Percentiles rank a stretch among this genome's conserved stretches.
These are phyloP conservation scores for Teunomyces lycoperdinae DNA, from an alignment of 805 yeast species.

Conservation along the genomic window DNA sequence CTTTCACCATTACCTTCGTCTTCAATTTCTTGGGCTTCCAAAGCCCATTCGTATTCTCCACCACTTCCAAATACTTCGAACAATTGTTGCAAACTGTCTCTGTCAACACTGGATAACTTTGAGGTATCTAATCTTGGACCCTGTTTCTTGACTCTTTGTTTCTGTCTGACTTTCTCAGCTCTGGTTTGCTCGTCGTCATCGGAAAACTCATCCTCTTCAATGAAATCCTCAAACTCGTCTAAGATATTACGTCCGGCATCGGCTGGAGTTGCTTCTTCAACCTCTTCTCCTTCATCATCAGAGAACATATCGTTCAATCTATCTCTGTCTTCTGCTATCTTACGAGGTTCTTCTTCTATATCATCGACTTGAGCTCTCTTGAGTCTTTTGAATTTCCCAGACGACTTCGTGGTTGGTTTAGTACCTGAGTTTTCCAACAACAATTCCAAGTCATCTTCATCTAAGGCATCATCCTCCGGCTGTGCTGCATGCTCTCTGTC, in stretches of 20 bases:
- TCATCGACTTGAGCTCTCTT: conserved; percentile 58
- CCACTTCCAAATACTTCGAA: conserved; percentile 97
- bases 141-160: conserved; percentile 29
- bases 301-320: conserved; percentile 70
- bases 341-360: conserved; percentile 29
- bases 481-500: conserved; percentile 17
- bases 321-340: conserved; percentile 24
- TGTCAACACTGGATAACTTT: conserved; percentile 64
- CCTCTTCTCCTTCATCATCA: conserved; percentile 44
- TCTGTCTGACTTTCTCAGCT: conserved; percentile 27
- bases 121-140: conserved; percentile 53
- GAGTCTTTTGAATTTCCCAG: conserved; percentile 69
- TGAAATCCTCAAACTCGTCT: conserved; percentile 94
- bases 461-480: conserved; percentile 66
- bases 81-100: conserved; percentile 88
- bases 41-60: conserved; percentile 96
- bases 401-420: conserved; percentile 38
- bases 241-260: conserved; percentile 37
- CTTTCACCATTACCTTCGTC: conserved; percentile 54
- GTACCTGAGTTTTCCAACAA: conserved; percentile 88
- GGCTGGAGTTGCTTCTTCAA: conserved; percentile 31
- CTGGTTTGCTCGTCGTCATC: conserved; percentile 59
- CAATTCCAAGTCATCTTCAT: conserved; percentile 93
- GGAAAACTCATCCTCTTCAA: conserved; percentile 94
- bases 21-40: conserved; percentile 78